A percentile compares a stretch with the other conserved stretches of the same genome.
Conservation (phyloP, 345 rosid species). For the Populus alba region DNA sequence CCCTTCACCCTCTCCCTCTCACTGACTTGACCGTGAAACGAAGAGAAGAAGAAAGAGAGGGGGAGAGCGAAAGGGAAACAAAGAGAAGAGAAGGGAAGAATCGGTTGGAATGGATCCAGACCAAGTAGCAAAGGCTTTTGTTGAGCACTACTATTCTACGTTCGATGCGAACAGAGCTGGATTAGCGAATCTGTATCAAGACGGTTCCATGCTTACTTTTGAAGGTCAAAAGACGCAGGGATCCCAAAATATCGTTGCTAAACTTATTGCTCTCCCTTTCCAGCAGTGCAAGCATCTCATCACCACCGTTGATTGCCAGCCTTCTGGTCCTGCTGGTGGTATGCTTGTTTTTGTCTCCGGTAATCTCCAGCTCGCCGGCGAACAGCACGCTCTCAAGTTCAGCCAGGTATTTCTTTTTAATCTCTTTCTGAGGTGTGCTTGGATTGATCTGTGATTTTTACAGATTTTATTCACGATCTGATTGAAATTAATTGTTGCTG, state of each 20-base stretch:
- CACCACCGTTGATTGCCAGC: constrained; percentile 91
- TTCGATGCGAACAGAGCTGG: constrained; percentile 71
- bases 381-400: constrained; percentile 90
- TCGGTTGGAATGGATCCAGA: constrained; percentile 68
- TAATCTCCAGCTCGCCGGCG: constrained; percentile 85
- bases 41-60: constrained; percentile 22
- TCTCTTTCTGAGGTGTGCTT: neutral
- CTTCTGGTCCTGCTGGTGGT: constrained; percentile 90
- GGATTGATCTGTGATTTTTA: neutral
- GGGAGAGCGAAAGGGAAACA: neutral
- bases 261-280: constrained; percentile 81
- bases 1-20: neutral
- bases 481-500: neutral
- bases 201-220: constrained; percentile 84
- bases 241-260: constrained; percentile 66
- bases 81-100: neutral
- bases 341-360: constrained; percentile 95
- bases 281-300: constrained; percentile 87
- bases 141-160: constrained; percentile 80
- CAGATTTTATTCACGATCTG: neutral
- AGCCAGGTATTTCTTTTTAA: constrained; percentile 59
- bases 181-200: constrained; percentile 72
- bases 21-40: neutral
- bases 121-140: constrained; percentile 75
- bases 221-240: constrained; percentile 96